Evolutionary conservation across 441 rosid genomes (phyloP), one percentile per base, ranked within the genome.

Genomic region (Flueggea neowawraea): DNA sequence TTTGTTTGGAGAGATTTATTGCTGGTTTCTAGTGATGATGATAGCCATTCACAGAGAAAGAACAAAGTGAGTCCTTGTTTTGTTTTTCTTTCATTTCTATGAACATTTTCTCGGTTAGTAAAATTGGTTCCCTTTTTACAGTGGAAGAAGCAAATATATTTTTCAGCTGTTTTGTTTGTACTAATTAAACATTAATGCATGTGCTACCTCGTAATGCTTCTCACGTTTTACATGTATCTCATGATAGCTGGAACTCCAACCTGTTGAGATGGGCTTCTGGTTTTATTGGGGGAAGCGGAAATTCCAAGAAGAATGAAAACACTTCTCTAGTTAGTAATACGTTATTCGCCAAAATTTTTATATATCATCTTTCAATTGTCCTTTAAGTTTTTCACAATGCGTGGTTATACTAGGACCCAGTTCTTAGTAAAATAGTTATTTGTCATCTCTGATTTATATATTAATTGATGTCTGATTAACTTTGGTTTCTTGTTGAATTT

Each of bases 231-330:
- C 79, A 76, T 86, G 91, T 87, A 66, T 16, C 61, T 28, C 70
- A 49, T 56, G 67, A 58, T 67, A 55, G 80, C 69, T 93, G 99
- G 99, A 96, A 96, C 69, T 86, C 98, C 53, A 96, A 93, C 69
- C 63, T 96, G 63, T 67, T 93, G 52, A 90, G 84, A 78, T 96
- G 99, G 99, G 99, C 99, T 55, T 84, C 99, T 71, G 89, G 87
- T 67, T 73, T 93, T 39, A 84, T 96, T 69, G 92, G 96, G 64
- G 87, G 96, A 58, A 70, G 70, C 55, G 84, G 85, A 66, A 83
- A 82, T 67, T 74, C 91, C 6, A 80, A 77, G 78, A 86, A 78
- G 74, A 76, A 61, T 58, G 72, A 22, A 70, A 70, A 73, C 66
- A 53, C 61, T 55, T 63, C 47, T 41, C 33, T 54, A 73, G 96